phyloP scores from a whole-genome alignment of 2,329 filamentous ascomycete species.

The Capronia americana region DNA sequence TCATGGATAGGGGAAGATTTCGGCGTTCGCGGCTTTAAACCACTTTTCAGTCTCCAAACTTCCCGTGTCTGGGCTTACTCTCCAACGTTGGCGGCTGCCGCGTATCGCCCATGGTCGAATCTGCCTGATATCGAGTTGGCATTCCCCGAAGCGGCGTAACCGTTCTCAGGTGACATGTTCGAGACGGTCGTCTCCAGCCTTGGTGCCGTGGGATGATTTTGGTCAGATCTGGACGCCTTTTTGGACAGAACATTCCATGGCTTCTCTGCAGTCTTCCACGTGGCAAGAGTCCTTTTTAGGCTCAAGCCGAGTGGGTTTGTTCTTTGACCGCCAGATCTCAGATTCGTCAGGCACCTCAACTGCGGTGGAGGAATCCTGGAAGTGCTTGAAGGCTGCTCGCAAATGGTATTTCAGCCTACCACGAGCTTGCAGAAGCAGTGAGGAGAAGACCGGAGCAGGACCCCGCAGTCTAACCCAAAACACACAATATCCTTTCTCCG shows the following conservation, averaged over 20 bases:
- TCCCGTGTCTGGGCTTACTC: constrained; percentile 5
- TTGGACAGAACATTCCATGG: constrained; percentile 11
- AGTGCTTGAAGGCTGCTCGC: not conserved
- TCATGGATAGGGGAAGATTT: not conserved
- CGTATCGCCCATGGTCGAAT: constrained; percentile 8
- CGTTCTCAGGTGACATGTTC: not conserved
- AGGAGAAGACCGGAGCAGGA: not conserved
- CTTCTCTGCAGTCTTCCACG: constrained; percentile 18
- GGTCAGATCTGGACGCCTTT: not conserved
- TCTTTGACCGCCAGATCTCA: constrained; percentile 20
- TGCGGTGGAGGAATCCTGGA: constrained; percentile 1
- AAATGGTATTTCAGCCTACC: not conserved
- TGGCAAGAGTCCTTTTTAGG: constrained; percentile 15
- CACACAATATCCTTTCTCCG: not conserved
- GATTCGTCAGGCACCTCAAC: constrained; percentile 15
- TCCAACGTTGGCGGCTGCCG: not conserved
- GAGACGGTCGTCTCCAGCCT: not conserved
- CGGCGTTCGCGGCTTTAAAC: not conserved
- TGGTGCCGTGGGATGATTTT: not conserved
- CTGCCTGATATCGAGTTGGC: constrained; percentile 16
- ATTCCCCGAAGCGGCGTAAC: not conserved
- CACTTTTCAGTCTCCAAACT: not conserved
- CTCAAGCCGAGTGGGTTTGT: constrained; percentile 15
- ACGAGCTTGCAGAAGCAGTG: not conserved
- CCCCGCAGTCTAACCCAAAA: constrained; percentile 7